These are phyloP conservation scores for Monosporascus sp. DNA, from an alignment of 2,329 filamentous ascomycete species.

Conservation along the genomic window DNA sequence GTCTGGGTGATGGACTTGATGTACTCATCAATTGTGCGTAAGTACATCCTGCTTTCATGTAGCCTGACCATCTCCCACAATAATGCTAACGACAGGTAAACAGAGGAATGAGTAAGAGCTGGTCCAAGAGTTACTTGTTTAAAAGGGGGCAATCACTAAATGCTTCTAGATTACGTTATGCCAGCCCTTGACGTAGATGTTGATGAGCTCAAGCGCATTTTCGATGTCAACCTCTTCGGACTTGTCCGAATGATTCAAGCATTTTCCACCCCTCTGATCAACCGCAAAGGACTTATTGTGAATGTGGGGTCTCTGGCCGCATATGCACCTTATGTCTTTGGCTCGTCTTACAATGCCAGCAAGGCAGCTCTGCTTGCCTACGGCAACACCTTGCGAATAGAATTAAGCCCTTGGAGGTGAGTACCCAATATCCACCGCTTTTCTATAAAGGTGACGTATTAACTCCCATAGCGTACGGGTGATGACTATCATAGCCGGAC, in stretches of 20 bases:
- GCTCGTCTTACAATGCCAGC: conserved; percentile 11
- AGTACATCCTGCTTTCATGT: conserved; percentile 1
- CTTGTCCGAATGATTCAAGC: conserved; percentile 5
- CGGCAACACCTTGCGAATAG: conserved; percentile 11
- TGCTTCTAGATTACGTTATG: conserved; percentile 8
- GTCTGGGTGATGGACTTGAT: conserved; percentile 6
- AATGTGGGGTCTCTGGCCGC: conserved; percentile 8
- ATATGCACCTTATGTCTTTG: conserved; percentile 10
- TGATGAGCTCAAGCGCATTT: conserved; percentile 6
- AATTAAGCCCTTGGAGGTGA: conserved; percentile 11
- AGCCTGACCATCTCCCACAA: background rate
- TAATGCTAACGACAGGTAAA: background rate
- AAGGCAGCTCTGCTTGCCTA: conserved; percentile 12
- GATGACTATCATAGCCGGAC: conserved; percentile 8
- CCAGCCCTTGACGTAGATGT: conserved; percentile 8
- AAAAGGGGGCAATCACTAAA: background rate
- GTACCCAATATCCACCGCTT: background rate
- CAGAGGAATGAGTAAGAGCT: background rate
- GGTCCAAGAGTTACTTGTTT: background rate
- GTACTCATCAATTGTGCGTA: conserved; percentile 11
- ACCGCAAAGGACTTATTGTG: conserved; percentile 5
- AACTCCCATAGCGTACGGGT: conserved; percentile 5
- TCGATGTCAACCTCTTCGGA: conserved; percentile 11
- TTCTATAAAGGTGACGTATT: background rate
- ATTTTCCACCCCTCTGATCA: conserved; percentile 6